These are phyloP conservation scores for Ophiostoma sp. DNA, from an alignment of 2,329 filamentous ascomycete genomes.

Conservation along the genomic window DNA sequence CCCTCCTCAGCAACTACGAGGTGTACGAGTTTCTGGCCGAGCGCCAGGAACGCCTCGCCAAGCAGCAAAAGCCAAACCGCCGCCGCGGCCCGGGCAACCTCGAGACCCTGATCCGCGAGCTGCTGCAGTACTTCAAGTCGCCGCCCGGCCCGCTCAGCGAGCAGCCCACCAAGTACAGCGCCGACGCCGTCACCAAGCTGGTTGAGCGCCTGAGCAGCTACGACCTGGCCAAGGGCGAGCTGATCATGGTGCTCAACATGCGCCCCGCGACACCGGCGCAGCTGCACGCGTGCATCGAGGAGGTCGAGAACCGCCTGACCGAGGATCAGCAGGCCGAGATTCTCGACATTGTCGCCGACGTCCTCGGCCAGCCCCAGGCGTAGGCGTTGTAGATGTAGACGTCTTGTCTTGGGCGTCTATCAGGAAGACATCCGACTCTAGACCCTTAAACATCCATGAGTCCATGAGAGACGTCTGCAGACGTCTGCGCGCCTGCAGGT, in stretches of 20 bases:
- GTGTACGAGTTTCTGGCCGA: constrained; percentile 61
- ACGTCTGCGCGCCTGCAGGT: neutral
- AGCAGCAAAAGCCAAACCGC: constrained; percentile 46
- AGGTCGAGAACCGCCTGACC: constrained; percentile 56
- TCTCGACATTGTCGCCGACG: constrained; percentile 50
- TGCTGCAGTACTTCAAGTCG: constrained; percentile 39
- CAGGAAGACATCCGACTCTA: too few relatives aligned
- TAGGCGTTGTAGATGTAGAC: constrained; percentile 34
- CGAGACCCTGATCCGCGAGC: constrained; percentile 55
- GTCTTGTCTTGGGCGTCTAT: constrained; percentile 28
- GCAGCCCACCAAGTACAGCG: constrained; percentile 48
- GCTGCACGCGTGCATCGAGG: constrained; percentile 60
- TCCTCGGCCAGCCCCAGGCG: constrained; percentile 48
- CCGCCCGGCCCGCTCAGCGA: constrained; percentile 53
- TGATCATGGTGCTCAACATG: constrained; percentile 63
- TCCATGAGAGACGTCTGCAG: constrained; percentile 16
- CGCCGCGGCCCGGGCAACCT: constrained; percentile 53
- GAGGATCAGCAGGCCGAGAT: constrained; percentile 56
- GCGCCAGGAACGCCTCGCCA: constrained; percentile 40
- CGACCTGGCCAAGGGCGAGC: constrained; percentile 61
- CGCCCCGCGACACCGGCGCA: constrained; percentile 53
- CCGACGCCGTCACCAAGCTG: constrained; percentile 49
- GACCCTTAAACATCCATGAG: neutral
- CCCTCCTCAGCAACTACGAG: constrained; percentile 67
- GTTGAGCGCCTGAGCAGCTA: constrained; percentile 52